Evolutionary conservation across 2,329 filamentous ascomycete genomes (phyloP).

Genomic region (Emergomyces orientalis): DNA sequence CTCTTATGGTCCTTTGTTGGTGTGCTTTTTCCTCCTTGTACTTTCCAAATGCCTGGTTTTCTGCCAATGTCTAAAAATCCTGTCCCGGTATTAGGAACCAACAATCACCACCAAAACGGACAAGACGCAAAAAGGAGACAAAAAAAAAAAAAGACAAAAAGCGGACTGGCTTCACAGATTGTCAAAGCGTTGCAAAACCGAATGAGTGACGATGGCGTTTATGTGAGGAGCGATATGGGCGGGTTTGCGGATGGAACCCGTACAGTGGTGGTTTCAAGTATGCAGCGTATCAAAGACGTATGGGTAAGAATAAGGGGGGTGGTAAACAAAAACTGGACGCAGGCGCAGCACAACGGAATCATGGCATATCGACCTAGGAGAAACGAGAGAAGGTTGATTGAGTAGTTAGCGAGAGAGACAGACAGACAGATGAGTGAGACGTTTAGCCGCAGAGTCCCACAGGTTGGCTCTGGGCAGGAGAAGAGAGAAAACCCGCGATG

Average conservation of each 20-base stretch:
- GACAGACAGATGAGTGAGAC: not conserved
- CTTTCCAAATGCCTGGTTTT: conserved; percentile 2
- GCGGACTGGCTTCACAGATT: not conserved
- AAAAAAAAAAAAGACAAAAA: not conserved
- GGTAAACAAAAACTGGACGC: not conserved
- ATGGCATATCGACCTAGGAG: not conserved
- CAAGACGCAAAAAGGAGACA: not conserved
- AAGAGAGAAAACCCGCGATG: not conserved
- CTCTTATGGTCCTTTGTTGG: not conserved
- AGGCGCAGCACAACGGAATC: not conserved
- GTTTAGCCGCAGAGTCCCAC: not conserved
- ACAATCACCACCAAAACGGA: not conserved
- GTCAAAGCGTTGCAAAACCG: not conserved
- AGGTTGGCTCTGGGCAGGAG: not conserved
- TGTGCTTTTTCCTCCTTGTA: not conserved
- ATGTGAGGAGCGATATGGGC: not conserved
- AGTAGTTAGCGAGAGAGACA: not conserved
- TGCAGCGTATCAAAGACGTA: not conserved
- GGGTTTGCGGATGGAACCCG: not conserved
- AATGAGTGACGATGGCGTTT: not conserved
- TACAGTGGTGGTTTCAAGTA: not conserved
- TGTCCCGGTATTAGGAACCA: not conserved
- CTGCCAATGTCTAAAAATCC: conserved; percentile 1
- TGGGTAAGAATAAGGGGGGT: not conserved
- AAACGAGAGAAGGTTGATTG: not conserved